These are phyloP conservation scores for Metarhizium sp. DNA, from an alignment of 2,329 filamentous ascomycete genomes.

Conservation along the genomic window DNA sequence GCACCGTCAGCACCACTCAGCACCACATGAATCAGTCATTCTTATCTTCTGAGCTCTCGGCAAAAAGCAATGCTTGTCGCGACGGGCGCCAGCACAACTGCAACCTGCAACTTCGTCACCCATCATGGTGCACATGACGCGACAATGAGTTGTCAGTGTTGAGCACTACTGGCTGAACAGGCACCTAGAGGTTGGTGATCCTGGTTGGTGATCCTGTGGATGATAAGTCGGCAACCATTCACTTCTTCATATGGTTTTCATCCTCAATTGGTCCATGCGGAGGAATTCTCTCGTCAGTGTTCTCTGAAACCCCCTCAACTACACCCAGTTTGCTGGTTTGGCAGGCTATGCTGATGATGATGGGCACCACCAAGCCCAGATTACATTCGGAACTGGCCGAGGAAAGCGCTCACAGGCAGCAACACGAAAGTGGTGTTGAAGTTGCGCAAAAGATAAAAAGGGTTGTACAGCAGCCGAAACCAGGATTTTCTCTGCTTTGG, in stretches of 20 bases:
- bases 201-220: neutral
- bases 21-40: neutral
- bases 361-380: neutral
- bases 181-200: neutral
- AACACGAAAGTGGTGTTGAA: neutral
- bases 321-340: neutral
- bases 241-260: neutral
- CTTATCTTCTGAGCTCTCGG: neutral
- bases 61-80: neutral
- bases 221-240: neutral
- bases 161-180: neutral
- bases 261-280: neutral
- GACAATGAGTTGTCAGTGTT: neutral
- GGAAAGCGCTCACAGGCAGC: neutral
- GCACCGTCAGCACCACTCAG: neutral
- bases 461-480: too few relatives aligned
- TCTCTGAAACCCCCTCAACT: neutral
- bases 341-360: too few relatives aligned
- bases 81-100: neutral
- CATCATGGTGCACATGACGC: neutral
- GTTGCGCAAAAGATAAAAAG: neutral
- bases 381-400: neutral
- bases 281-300: neutral
- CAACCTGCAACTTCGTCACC: constrained; percentile 1
- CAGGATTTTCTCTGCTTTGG: too few relatives aligned